Conservation (phyloP, 805 yeast genomes). For the Wickerhamomyces rabaulensis region DNA sequence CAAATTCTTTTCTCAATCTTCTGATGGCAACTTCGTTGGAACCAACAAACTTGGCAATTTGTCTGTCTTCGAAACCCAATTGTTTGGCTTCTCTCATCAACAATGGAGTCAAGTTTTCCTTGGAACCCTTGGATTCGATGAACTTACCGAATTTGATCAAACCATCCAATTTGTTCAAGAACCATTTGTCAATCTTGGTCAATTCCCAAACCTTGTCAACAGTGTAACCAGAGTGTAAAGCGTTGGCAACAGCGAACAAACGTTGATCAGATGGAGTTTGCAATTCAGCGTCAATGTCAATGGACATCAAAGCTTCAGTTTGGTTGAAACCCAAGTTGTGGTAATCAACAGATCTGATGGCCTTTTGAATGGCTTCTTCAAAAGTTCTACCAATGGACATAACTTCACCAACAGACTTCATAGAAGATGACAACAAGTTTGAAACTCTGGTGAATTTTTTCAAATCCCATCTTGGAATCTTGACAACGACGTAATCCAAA, state of each 20-base stretch:
- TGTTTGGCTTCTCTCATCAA: conserved; percentile 85
- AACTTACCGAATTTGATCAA: conserved; percentile 67
- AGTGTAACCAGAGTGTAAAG: conserved; percentile 79
- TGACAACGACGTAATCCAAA: conserved; percentile 91
- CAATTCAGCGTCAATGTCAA: conserved; percentile 87
- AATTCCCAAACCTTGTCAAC: conserved; percentile 89
- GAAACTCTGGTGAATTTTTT: conserved; percentile 93
- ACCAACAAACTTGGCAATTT: conserved; percentile 81
- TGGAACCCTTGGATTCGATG: conserved; percentile 50
- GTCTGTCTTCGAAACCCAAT: conserved; percentile 95
- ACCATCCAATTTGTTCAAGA: conserved; percentile 77
- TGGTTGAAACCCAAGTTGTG: conserved; percentile 87
- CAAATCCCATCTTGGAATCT: conserved; percentile 98
- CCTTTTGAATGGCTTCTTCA: conserved; percentile 97
- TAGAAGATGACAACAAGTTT: conserved; percentile 79
- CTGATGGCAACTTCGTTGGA: conserved; percentile 93
- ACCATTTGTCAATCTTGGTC: conserved; percentile 95
- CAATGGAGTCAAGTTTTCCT: conserved; percentile 52
- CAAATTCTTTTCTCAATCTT: conserved; percentile 79
- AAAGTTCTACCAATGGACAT: conserved; percentile 97
- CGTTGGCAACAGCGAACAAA: conserved; percentile 93
- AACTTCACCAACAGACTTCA: conserved; percentile 99
- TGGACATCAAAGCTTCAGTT: conserved; percentile 74
- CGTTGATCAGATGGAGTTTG: conserved; percentile 98
- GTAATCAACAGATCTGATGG: conserved; percentile 93